A percentile compares a stretch with the other conserved stretches of the same genome.
These are phyloP conservation scores for Coix lacrymajobi DNA, from an alignment of 176 grass and related monocot species.

Conservation along the genomic window DNA sequence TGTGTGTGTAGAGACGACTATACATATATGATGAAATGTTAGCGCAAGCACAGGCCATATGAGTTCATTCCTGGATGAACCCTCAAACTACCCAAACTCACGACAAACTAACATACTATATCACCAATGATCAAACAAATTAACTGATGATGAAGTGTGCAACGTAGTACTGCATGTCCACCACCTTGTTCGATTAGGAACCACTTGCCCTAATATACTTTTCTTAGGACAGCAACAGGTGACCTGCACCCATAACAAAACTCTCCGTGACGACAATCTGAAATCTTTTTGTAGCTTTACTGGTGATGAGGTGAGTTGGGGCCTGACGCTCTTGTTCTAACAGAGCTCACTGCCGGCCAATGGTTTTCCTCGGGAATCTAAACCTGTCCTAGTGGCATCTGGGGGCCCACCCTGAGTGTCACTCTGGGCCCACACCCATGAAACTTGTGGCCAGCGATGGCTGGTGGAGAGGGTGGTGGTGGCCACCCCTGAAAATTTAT, in stretches of 20 bases:
- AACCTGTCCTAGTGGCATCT: neutral
- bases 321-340: neutral
- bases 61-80: neutral
- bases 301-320: neutral
- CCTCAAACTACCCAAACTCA: neutral
- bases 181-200: neutral
- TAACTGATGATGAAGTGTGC: neutral
- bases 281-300: neutral
- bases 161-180: neutral
- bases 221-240: slow-evolving; percentile 8
- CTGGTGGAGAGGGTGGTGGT: neutral
- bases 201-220: slow-evolving; percentile 9
- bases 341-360: neutral
- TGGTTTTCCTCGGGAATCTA: slow-evolving; percentile 1
- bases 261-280: neutral
- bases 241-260: neutral
- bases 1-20: no score
- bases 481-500: no score
- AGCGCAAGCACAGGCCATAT: no score
- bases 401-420: neutral
- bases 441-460: neutral
- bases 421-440: neutral
- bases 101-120: neutral
- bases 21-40: no score
- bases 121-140: neutral